Base-by-base conservation (phyloP, 352 stramenopile species). In the Albugo candida region DNA sequence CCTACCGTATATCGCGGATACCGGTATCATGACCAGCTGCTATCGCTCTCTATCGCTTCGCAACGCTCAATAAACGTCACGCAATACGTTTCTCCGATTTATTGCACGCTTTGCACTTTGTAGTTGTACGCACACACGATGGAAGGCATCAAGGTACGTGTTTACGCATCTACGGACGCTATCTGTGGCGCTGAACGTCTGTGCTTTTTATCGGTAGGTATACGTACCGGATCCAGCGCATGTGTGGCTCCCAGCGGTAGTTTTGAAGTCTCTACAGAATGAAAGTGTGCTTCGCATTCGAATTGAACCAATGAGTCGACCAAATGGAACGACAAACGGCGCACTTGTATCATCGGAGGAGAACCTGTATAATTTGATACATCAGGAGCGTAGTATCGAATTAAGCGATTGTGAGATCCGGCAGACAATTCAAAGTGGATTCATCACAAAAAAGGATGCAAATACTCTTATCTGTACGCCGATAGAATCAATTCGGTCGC, bases 211-310 rank as follows among this genome's bases (percentile, higher is more conserved):
- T 31, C 5, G 24, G 27, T 64, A 84, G 77, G 75, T 91, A 17
- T 91, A 70, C 48, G 55, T 78, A 36, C 77, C 77, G 11, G 77
- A 91, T 44, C 53, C 52, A 10, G 72, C 83, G 45, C 73, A 87
- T 45, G 57, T 91, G 50, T 91, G 77, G 77, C 61, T 91, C 5
- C 77, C 77, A 1, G 77, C 65, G 24, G 72, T 85, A 10, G 68
- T 91, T 34, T 72, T 64, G 45, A 63, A 71, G 39, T 60, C 64
- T 36, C 60, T 51, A 27, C 54, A 44, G 19, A 49, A 65, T 19
- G 70, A 68, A 13, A 71, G 64, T 39, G 36, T 59, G 24, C 56
- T 91, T 37, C 69, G 54, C 0, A 73, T 91, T 41, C 74, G 72
- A 0, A 45, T 87, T 20, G 78, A 87, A 35, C 61, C 75, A 18